Conservation (phyloP, 495 filamentous ascomycete genomes). For the Platismatia glauca region DNA sequence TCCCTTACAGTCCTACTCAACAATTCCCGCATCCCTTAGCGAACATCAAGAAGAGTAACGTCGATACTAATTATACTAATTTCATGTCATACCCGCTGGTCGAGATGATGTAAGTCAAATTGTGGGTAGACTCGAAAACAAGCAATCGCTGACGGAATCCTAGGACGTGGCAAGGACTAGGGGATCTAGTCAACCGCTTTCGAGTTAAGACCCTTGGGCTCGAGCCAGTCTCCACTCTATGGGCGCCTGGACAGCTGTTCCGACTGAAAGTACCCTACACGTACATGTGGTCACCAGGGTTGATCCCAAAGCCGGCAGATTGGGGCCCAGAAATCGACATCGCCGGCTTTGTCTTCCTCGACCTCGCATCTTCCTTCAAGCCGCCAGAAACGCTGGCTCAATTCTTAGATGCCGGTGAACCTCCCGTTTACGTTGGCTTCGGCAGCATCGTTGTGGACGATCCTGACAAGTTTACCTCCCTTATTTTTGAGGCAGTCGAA, state of each 20-base stretch:
- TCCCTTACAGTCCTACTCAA: slow-evolving; percentile 59
- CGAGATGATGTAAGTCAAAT: slow-evolving; percentile 45
- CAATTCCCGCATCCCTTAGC: slow-evolving; percentile 66
- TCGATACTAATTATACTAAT: slow-evolving; percentile 55
- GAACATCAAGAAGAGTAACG: slow-evolving; percentile 54
- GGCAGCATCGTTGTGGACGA: slow-evolving; percentile 63
- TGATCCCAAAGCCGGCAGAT: slow-evolving; percentile 57
- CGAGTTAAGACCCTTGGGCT: slow-evolving; percentile 49
- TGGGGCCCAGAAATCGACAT: slow-evolving; percentile 56
- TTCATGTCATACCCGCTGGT: slow-evolving; percentile 66
- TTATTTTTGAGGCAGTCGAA: slow-evolving; percentile 54
- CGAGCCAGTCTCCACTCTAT: slow-evolving; percentile 52
- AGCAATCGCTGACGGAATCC: slow-evolving; percentile 10
- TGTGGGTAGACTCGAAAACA: neutral
- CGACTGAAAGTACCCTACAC: slow-evolving; percentile 54
- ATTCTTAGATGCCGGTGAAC: slow-evolving; percentile 48
- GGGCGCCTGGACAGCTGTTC: slow-evolving; percentile 55
- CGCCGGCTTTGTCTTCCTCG: slow-evolving; percentile 56
- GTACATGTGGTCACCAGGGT: slow-evolving; percentile 56
- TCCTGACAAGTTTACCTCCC: slow-evolving; percentile 49
- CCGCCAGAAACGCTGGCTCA: slow-evolving; percentile 44
- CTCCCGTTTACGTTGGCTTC: slow-evolving; percentile 58
- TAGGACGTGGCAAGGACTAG: slow-evolving; percentile 46
- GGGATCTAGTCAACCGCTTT: slow-evolving; percentile 60
- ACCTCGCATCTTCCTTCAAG: slow-evolving; percentile 50